Base-by-base conservation (phyloP, 1,284 basidiomycete species). In the Tranzscheliella williamsii region DNA sequence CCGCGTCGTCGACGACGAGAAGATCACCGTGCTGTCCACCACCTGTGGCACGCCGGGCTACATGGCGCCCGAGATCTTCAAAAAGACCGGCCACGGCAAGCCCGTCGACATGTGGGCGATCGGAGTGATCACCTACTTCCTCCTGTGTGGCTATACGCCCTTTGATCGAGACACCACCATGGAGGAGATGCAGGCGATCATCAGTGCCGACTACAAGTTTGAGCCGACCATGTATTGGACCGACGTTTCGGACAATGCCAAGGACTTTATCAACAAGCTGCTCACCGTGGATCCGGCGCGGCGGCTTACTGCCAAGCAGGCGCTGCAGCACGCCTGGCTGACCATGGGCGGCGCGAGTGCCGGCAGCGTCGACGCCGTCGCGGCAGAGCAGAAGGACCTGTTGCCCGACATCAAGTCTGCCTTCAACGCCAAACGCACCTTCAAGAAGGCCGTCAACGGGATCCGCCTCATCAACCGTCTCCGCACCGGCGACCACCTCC, bases 1-100 rank as follows among this genome's bases (percentile, higher is more conserved):
- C 7, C 77, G 91, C 23, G 84, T 95, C 18, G 87, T 98, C 81
- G 88, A 95, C 27, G 91, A 93, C 65, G 87, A 90, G 55, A 91
- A 91, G 77, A 84, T 94, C 69, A 88, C 85, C 41, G 81, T 89
- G 62, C 81, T 97, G 50, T 96, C 92, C 2, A 95, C 96, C 73
- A 90, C 96, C 20, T 98, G 94, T 70, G 94, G 94, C 8, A 91
- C 90, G 1, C 89, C 89, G 9, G 89, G 78, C 33, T 97, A 98
- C 80, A 97, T 97, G 94, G 92, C 94, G 0, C 93, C 94, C 0
- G 94, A 96, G 79, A 96, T 98, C 69, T 98, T 98, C 83, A 88
- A 88, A 78, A 94, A 94, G 80, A 67, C 69, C 5, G 94, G 94
- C 0, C 93, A 98, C 72, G 87, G 90, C 32, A 95, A 91, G 80